Percentiles rank a stretch among this genome's conserved stretches.
These are phyloP conservation scores for Colletotrichum cordylinicola DNA, from an alignment of 2,329 filamentous ascomycete species.

Conservation along the genomic window DNA sequence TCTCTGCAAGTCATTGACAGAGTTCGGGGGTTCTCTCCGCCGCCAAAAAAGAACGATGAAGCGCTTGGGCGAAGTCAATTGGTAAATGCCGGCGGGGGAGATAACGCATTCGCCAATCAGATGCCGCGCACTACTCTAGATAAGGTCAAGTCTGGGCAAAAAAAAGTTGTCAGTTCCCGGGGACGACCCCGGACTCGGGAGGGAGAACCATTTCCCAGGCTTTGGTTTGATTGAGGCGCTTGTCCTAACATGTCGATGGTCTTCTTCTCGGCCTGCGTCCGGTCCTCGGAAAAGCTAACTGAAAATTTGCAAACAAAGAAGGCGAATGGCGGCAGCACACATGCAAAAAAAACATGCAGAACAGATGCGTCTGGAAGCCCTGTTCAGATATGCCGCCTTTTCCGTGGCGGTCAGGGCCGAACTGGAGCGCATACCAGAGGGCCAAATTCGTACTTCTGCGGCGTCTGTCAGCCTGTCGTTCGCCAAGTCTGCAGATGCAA, in stretches of 20 bases:
- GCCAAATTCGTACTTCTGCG: neutral
- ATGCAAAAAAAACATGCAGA: neutral
- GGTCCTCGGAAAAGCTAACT: neutral
- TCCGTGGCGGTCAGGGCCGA: neutral
- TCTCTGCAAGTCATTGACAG: neutral
- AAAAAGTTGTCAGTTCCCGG: neutral
- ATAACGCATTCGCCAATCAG: conserved; percentile 10
- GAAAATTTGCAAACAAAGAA: neutral
- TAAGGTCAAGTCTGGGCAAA: neutral
- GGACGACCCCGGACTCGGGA: conserved; percentile 17
- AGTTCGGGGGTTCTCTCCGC: neutral
- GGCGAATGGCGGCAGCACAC: neutral
- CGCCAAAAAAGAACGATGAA: neutral
- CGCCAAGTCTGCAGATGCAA: conserved; percentile 2
- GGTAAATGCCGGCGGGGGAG: conserved; percentile 18
- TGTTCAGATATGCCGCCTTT: neutral
- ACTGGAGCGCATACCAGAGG: neutral
- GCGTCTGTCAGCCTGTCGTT: neutral
- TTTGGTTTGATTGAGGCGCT: neutral
- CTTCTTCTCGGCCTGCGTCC: neutral
- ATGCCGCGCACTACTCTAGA: neutral
- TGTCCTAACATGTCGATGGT: neutral
- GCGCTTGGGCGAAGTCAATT: conserved; percentile 7
- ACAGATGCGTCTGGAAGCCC: neutral
- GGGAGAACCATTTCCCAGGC: conserved; percentile 2